A percentile compares a stretch with the other conserved stretches of the same genome.
These are phyloP conservation scores for Fraxinus pennsylvanica DNA, from an alignment of 257 asterid species.

Conservation along the genomic window DNA sequence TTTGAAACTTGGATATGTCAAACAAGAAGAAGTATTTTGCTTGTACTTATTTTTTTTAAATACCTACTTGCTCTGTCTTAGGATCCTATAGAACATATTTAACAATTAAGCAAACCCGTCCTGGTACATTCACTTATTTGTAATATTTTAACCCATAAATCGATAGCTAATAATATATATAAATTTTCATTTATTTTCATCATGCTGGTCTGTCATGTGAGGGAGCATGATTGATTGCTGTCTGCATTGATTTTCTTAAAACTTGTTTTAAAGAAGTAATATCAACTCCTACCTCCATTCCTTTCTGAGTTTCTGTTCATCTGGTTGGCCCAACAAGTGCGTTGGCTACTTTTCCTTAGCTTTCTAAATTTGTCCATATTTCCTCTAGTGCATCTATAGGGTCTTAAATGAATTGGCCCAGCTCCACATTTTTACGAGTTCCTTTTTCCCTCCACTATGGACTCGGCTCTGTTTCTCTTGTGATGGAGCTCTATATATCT, in stretches of 20 bases:
- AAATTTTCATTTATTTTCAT: neutral
- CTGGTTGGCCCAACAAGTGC: neutral
- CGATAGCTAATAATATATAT: neutral
- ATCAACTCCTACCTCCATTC: too few relatives aligned
- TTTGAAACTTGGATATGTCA: too few relatives aligned
- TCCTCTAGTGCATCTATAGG: neutral
- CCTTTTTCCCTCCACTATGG: neutral
- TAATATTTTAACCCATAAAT: neutral
- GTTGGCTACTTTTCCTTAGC: neutral
- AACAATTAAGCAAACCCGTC: neutral
- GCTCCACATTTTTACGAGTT: neutral
- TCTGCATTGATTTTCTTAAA: slow-evolving; percentile 4
- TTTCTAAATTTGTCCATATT: slow-evolving; percentile 8
- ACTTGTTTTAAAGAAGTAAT: neutral
- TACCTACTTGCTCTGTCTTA: slow-evolving; percentile 9
- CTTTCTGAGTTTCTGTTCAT: slow-evolving; percentile 1
- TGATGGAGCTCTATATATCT: slow-evolving; percentile 9
- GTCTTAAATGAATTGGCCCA: neutral
- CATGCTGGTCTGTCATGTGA: slow-evolving; percentile 14
- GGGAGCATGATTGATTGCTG: neutral
- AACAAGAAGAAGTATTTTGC: neutral
- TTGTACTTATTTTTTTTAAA: slow-evolving; percentile 8
- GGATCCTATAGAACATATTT: slow-evolving; percentile 5
- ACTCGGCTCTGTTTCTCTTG: neutral
- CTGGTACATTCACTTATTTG: neutral